Conservation (phyloP, 371 early-diverging fungal genomes). For the Mortierella sp. region DNA sequence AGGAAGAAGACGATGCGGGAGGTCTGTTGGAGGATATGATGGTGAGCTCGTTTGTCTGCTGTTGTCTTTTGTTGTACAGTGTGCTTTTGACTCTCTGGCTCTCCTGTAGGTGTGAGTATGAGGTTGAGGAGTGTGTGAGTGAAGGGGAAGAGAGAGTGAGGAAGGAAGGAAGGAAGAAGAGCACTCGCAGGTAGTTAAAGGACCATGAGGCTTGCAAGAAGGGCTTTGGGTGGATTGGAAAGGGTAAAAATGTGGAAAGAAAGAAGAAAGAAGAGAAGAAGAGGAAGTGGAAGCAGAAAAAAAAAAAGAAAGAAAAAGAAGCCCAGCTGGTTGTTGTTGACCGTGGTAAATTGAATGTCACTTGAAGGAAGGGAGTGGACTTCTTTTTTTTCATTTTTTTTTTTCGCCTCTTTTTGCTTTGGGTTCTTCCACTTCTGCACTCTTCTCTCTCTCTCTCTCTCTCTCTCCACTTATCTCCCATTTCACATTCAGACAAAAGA, state of each 20-base stretch:
- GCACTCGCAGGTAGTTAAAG: neutral
- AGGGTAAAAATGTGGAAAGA: neutral
- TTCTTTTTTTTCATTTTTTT: neutral
- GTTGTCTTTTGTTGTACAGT: neutral
- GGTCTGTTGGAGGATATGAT: neutral
- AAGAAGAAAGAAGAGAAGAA: neutral
- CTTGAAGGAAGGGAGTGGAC: neutral
- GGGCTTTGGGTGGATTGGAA: neutral
- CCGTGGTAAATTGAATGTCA: too few species aligned
- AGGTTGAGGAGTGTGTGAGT: neutral
- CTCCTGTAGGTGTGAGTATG: neutral
- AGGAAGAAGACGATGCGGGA: neutral
- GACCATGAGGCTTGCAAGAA: neutral
- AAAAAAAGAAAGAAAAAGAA: neutral
- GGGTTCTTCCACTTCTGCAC: neutral
- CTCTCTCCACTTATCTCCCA: neutral
- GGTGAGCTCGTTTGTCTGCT: neutral
- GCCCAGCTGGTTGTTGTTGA: too few species aligned
- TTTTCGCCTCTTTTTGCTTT: neutral
- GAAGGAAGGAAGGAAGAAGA: neutral
- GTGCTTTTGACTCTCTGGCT: neutral
- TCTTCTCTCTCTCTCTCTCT: neutral
- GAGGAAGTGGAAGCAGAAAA: neutral
- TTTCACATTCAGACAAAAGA: neutral
- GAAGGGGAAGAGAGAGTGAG: neutral